Base-by-base conservation (phyloP, 2,329 filamentous ascomycete genomes). In the Neurospora crassa region DNA sequence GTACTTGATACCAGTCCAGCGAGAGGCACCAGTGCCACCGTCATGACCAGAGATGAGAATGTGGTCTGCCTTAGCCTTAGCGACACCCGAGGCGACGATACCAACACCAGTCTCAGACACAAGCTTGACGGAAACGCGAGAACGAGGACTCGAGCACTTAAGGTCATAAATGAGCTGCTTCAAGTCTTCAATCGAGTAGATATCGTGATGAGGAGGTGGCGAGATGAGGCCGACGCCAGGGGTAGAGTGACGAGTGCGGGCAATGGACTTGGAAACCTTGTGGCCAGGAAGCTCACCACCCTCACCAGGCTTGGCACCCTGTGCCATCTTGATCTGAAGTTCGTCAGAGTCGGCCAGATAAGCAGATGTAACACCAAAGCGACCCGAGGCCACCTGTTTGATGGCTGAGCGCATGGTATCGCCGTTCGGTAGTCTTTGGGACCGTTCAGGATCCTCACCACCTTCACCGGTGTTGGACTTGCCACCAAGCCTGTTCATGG, bases 1-100 rank as follows among this genome's bases (percentile, higher is more conserved):
- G 80, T 97, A 97, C 83, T 97, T 97, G 89, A 97, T 97, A 85
- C 95, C 95, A 78, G 95, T 98, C 95, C 95, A 98, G 81, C 95
- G 87, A 69, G 94, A 97, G 73, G 95, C 95, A 86, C 95, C 95
- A 73, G 95, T 98, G 81, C 95, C 95, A 85, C 95, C 95, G 79
- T 98, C 95, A 79, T 98, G 95, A 76, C 95, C 95, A 74, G 95
- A 97, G 78, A 98, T 97, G 78, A 98, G 83, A 75, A 98, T 97
- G 82, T 98, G 94, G 78, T 97, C 94, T 73, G 94, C 94, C 86
- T 97, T 97, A 70, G 95, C 95, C 84, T 98, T 98, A 71, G 95
- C 95, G 69, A 97, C 95, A 89, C 95, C 95, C 72, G 95, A 97
- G 68, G 95, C 95, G 75, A 98, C 95, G 76, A 98, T 97, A 84